These are phyloP conservation scores for Lactarius evosmus DNA, from an alignment of 768 basidiomycete species.

Conservation along the genomic window DNA sequence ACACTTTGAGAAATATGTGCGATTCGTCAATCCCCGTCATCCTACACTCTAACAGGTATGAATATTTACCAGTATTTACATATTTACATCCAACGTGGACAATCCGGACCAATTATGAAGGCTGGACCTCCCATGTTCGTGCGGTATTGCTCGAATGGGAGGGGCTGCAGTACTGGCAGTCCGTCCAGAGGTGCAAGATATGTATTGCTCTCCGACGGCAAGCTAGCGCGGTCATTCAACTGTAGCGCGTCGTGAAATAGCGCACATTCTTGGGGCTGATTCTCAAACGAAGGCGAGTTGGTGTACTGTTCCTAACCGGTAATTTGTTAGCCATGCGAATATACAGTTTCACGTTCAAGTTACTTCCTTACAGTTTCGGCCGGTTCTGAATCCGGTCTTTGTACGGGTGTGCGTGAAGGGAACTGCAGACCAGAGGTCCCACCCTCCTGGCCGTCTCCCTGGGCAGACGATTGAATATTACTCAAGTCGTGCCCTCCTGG, in stretches of 20 bases:
- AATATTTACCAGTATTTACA: not conserved
- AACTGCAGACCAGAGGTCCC: not conserved
- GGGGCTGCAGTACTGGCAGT: slow-evolving; percentile 21
- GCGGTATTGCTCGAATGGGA: slow-evolving; percentile 22
- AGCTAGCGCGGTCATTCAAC: not conserved
- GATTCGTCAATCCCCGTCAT: too few relatives aligned
- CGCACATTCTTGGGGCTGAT: slow-evolving; percentile 20
- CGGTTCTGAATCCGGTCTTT: not conserved
- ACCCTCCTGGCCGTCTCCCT: not conserved
- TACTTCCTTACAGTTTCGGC: slow-evolving; percentile 12
- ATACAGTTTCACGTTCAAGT: not conserved
- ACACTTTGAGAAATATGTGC: too few relatives aligned
- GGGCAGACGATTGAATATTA: not conserved
- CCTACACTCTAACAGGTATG: not conserved
- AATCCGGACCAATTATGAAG: slow-evolving; percentile 14
- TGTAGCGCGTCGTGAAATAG: slow-evolving; percentile 18
- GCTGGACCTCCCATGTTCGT: not conserved
- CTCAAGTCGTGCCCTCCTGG: not conserved
- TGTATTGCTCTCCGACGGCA: slow-evolving; percentile 6
- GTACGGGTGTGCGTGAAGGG: not conserved
- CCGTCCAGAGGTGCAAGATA: slow-evolving; percentile 25
- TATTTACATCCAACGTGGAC: not conserved
- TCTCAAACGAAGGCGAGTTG: slow-evolving; percentile 6
- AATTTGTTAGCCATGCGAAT: not conserved
- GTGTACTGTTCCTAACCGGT: not conserved